These are phyloP conservation scores for Paxillus rubicundulus DNA, from an alignment of 768 basidiomycete species.

Conservation along the genomic window DNA sequence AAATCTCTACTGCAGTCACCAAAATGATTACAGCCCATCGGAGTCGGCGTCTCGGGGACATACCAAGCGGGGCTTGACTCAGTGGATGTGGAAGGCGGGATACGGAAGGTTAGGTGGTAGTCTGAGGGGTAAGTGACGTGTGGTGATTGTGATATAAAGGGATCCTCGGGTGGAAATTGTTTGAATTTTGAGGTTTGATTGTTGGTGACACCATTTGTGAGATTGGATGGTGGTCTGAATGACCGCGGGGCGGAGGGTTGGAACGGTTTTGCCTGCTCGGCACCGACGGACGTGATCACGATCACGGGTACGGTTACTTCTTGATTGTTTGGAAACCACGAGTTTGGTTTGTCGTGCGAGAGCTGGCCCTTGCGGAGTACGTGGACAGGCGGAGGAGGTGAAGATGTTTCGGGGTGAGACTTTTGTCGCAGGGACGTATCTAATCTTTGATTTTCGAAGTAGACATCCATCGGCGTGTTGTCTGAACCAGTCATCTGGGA, in stretches of 20 bases:
- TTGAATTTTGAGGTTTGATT: not conserved
- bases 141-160: constrained; percentile 9
- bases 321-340: not conserved
- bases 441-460: not conserved
- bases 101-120: constrained; percentile 9
- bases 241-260: constrained; percentile 10
- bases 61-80: not conserved
- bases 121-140: not conserved
- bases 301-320: constrained; percentile 19
- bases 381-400: not conserved
- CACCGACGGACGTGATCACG: constrained; percentile 25
- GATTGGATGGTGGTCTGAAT: constrained; percentile 11
- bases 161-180: constrained; percentile 7
- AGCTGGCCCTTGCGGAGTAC: not conserved
- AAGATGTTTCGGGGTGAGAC: not conserved
- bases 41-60: constrained; percentile 26
- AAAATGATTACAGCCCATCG: constrained; percentile 22
- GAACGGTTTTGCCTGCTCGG: constrained; percentile 22
- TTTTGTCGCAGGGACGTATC: not conserved
- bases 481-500: not conserved
- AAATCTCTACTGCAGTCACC: constrained; percentile 23
- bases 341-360: not conserved
- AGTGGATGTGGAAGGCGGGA: constrained; percentile 10
- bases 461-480: constrained; percentile 8
- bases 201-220: constrained; percentile 9